Conservation (phyloP, 495 filamentous ascomycete genomes). For the Hypoxylon fragiforme region DNA sequence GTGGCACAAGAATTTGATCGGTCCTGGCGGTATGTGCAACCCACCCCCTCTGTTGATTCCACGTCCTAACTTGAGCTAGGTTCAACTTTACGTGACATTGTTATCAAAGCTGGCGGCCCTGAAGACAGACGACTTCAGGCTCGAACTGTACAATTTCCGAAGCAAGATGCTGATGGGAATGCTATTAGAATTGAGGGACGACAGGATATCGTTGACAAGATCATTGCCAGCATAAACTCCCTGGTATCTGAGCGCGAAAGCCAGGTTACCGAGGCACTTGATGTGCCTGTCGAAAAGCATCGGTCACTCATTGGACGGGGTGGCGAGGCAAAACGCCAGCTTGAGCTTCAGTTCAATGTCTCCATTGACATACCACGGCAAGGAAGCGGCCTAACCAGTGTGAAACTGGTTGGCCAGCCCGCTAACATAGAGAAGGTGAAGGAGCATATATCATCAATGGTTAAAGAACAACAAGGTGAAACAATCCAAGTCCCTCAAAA, state of each 20-base stretch:
- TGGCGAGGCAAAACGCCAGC: conserved; percentile 76
- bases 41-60: background rate
- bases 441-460: conserved; percentile 72
- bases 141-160: conserved; percentile 88
- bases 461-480: conserved; percentile 87
- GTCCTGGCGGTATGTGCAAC: conserved; percentile 70
- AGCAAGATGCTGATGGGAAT: conserved; percentile 75
- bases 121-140: conserved; percentile 78
- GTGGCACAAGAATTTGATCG: conserved; percentile 89
- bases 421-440: conserved; percentile 81
- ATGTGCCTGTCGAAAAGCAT: conserved; percentile 86
- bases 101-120: conserved; percentile 84
- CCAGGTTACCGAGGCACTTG: conserved; percentile 72
- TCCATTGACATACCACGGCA: conserved; percentile 85
- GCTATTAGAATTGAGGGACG: conserved; percentile 85
- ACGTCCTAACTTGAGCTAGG: conserved; percentile 60
- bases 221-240: conserved; percentile 75
- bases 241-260: conserved; percentile 79
- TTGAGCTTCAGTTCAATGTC: conserved; percentile 90
- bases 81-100: conserved; percentile 81
- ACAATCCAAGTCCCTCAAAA: conserved; percentile 77
- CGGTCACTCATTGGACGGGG: conserved; percentile 88
- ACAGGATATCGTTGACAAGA: conserved; percentile 81
- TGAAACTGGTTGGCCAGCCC: conserved; percentile 82
- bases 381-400: conserved; percentile 66